Base-by-base conservation (phyloP, 495 filamentous ascomycete genomes). In the Aspergillus haitiensis region DNA sequence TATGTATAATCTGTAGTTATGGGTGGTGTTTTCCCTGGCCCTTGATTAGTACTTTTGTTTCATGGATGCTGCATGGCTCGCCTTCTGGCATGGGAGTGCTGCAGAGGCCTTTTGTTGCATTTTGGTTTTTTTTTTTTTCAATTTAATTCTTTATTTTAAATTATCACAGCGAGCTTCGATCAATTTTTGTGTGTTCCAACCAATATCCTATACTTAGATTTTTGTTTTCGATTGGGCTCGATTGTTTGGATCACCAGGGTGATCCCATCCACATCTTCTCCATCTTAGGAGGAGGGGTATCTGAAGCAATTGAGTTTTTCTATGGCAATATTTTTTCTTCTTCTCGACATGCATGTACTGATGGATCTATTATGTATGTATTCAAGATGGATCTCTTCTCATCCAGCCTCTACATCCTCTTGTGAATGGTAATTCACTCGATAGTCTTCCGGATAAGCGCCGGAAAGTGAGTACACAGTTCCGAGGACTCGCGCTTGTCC, bases 31-130 rank as follows among this genome's bases (percentile, higher is more conserved):
- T 15, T 36, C 39, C 39, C 18, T 45, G 15, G 32, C 51, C 51
- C 31, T 56, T 59, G 44, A 52, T 60, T 61, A 39, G 64, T 66
- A 61, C 60, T 63, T 58, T 61, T 58, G 51, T 52, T 40, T 42
- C 18, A 12, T 51, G 49, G 48, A 62, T 48, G 49, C 54, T 52
- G 40, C 47, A 21, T 27, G 21, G 21, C 21, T 27, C 35, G 35
- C 35, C 13, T 35, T 52, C 15, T 15, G 10, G 44, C 15, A 47
- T 47, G 44, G 21, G 44, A 47, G 44, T 7, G 27, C n/a, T 47
- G 13, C 44, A 5, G 3, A 18, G 44, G n/a, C n/a, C 44, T 47
- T 21, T 16, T 27, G 21, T 27, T 27, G 1, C 21, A 3, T 27
- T 3, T 27, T 27, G 21, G 21, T 27, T 27, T 27, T 27, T 1